Evolutionary conservation across 495 filamentous ascomycete genomes (phyloP).

Genomic region (Parathielavia appendiculata): DNA sequence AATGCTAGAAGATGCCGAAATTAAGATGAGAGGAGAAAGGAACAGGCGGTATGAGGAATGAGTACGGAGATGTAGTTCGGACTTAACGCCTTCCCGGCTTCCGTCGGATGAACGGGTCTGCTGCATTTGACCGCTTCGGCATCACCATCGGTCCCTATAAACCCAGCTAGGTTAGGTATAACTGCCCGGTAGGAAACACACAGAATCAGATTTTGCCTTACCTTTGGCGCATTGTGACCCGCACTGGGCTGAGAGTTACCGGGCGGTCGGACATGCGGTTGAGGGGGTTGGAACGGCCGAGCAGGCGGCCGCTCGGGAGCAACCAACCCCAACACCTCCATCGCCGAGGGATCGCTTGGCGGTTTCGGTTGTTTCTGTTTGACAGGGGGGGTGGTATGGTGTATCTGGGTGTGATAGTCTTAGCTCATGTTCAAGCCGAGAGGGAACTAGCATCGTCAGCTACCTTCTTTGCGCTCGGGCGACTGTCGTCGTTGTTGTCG

Average conservation of each 20-base stretch:
- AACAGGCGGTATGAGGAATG: not conserved
- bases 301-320: conserved; percentile 23
- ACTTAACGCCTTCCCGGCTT: conserved; percentile 32
- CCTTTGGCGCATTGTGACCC: conserved; percentile 10
- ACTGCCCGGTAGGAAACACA: not conserved
- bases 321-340: conserved; percentile 30
- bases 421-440: not conserved
- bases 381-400: conserved; percentile 13
- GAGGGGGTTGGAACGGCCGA: conserved; percentile 13
- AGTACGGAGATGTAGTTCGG: not conserved
- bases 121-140: conserved; percentile 29
- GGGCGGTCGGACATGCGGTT: conserved; percentile 7
- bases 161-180: not conserved
- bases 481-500: conserved; percentile 21
- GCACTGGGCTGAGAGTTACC: not conserved
- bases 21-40: not conserved
- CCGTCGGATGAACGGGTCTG: conserved; percentile 42
- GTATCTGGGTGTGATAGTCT: conserved; percentile 8
- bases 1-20: not conserved
- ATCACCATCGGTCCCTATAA: conserved; percentile 27
- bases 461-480: conserved; percentile 28
- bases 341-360: conserved; percentile 28
- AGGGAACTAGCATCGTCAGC: not conserved
- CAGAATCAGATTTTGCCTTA: conserved; percentile 1
- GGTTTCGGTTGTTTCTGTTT: conserved; percentile 10